Percentiles rank a stretch among this genome's conserved stretches.
phyloP scores from a whole-genome alignment of 2,329 filamentous ascomycete species.

The Fusarium oxysporum region DNA sequence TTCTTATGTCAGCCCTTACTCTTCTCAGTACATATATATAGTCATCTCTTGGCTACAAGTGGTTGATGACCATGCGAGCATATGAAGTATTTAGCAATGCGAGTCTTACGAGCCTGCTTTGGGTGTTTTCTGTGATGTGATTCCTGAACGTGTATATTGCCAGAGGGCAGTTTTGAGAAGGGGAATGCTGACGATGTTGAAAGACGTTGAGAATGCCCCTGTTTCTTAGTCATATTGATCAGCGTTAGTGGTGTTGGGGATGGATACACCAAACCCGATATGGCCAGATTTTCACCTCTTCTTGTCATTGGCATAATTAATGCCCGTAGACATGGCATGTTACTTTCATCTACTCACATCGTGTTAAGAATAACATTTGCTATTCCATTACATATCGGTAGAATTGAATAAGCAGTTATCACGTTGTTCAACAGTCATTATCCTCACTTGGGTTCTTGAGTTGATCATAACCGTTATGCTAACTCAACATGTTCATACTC shows the following conservation, averaged over 20 bases:
- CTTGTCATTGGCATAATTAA: neutral
- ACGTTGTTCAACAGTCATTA: neutral
- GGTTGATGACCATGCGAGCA: conserved; percentile 1
- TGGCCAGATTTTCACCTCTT: conserved; percentile 5
- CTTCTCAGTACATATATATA: conserved; percentile 39
- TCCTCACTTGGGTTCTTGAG: neutral
- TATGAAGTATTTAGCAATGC: conserved; percentile 28
- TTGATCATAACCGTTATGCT: conserved; percentile 20
- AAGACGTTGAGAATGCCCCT: conserved; percentile 26
- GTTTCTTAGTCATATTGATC: conserved; percentile 24
- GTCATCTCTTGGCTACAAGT: conserved; percentile 12
- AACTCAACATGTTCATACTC: conserved; percentile 23
- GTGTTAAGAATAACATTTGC: neutral
- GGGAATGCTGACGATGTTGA: neutral
- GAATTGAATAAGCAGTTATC: neutral
- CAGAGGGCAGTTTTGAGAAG: neutral
- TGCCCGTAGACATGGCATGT: too few species aligned
- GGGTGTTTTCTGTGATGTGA: neutral
- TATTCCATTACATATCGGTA: neutral
- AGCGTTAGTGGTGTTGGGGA: conserved; percentile 9
- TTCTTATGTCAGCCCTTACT: conserved; percentile 22
- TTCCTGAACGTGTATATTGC: neutral
- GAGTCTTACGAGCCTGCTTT: neutral
- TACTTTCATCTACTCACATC: neutral
- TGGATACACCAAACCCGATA: conserved; percentile 4